Base-by-base conservation (phyloP, 306 rosid species). In the Senna tora region DNA sequence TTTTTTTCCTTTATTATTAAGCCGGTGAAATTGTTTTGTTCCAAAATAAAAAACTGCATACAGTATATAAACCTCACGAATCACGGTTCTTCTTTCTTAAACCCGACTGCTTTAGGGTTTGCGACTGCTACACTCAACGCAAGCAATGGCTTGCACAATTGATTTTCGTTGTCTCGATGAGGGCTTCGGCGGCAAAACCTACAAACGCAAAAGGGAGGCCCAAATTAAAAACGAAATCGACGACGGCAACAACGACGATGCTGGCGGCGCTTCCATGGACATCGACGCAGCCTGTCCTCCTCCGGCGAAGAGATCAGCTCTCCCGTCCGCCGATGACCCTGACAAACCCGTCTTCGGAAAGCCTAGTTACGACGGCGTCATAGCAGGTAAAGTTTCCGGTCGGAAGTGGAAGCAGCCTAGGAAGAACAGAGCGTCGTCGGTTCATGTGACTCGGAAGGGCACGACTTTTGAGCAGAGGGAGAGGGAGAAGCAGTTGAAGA, bases 181-280 rank as follows among this genome's bases (percentile, higher is more conserved):
- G 62, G 98, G 97, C 11, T 91, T 94, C 53, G 97, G 97, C 75
- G 97, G 98, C 81, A 89, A 89, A 43, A 94, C 95, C 75, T 86
- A 86, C 90, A 91, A 94, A 77, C 90, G 97, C 30, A 94, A 91
- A 58, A 79, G 97, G 43, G 86, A 89, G 58, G 79, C 86, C 0
- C 75, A 83, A 22, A 2, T 71, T 17, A 57, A 38, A 19, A 13
- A 59, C 21, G 62, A 41, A 2, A 6, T 64, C 25, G 59, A 21
- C 19, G 19, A 4, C 19, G 19, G 7, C 33, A 17, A 20, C 36
- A 66, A 28, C 77, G 20, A 32, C 3, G 74, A 17, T 32, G 69
- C 12, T 11, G 83, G 14, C 7, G 59, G 45, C 49, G 30, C 77
- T 33, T 45, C 85, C 17, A 92, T 92, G 98, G 92, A 90, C 4